A percentile compares a stretch with the other conserved stretches of the same genome.
These are phyloP conservation scores for Penicillium argentinense DNA, from an alignment of 495 filamentous ascomycete genomes.

Conservation along the genomic window DNA sequence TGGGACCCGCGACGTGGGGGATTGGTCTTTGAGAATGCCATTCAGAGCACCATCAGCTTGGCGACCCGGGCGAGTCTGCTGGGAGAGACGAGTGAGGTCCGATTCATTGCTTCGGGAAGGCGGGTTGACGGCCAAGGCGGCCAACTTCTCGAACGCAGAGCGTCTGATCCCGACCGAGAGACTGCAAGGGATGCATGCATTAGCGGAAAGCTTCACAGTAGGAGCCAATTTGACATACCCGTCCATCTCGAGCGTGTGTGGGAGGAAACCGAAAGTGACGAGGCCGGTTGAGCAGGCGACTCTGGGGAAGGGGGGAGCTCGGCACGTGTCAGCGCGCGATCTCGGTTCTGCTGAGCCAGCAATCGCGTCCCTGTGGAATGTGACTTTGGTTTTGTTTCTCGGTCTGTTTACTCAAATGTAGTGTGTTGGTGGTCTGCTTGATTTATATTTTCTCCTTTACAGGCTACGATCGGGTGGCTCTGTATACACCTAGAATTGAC, in stretches of 20 bases:
- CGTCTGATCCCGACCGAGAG: conserved; percentile 52
- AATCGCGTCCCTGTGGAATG: too few species aligned
- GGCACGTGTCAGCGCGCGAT: conserved; percentile 24
- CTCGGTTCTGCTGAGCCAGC: too few species aligned
- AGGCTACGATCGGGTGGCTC: too few species aligned
- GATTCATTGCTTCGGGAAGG: conserved; percentile 56
- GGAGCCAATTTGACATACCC: conserved; percentile 13
- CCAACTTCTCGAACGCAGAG: conserved; percentile 70
- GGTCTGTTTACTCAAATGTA: too few species aligned
- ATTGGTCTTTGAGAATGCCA: conserved; percentile 37
- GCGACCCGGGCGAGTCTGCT: conserved; percentile 44
- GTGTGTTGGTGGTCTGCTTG: too few species aligned
- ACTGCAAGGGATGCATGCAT: conserved; percentile 18
- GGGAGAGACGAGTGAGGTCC: conserved; percentile 64
- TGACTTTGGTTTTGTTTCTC: too few species aligned
- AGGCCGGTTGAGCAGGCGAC: conserved; percentile 1
- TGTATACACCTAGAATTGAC: too few species aligned
- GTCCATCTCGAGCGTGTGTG: conserved; percentile 17
- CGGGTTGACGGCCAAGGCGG: conserved; percentile 56
- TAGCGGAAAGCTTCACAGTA: not conserved
- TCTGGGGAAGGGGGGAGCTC: conserved; percentile 8
- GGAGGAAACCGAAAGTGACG: not conserved
- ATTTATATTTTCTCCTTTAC: too few species aligned
- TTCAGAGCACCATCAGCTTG: conserved; percentile 37
- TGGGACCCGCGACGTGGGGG: conserved; percentile 47